phyloP scores from a whole-genome alignment of 2,329 filamentous ascomycete species.

The Corniculantispora saksenae region DNA sequence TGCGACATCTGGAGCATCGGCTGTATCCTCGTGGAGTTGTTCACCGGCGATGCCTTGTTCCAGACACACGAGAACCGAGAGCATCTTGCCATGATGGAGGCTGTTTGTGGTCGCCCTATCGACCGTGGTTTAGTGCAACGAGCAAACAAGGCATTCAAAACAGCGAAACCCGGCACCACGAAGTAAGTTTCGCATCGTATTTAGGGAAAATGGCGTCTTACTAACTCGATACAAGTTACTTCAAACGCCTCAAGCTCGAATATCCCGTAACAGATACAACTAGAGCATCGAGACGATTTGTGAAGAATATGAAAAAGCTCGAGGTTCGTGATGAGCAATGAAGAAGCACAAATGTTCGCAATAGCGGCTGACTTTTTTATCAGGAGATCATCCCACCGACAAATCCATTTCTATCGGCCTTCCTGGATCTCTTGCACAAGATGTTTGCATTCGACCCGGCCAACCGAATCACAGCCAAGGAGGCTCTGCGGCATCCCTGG shows the following conservation, averaged over 20 bases:
- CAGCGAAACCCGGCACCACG: conserved; percentile 8
- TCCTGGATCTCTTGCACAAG: conserved; percentile 59
- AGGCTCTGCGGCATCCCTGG: conserved; percentile 62
- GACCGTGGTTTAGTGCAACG: conserved; percentile 28
- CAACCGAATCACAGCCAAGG: conserved; percentile 60
- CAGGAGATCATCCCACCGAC: conserved; percentile 57
- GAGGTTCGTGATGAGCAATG: neutral
- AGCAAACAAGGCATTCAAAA: conserved; percentile 15
- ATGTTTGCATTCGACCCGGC: conserved; percentile 64
- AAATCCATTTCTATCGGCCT: conserved; percentile 54
- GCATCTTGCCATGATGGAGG: conserved; percentile 76
- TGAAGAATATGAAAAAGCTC: conserved; percentile 17
- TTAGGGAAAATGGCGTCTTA: no score
- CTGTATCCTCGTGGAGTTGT: conserved; percentile 72
- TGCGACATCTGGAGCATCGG: conserved; percentile 76
- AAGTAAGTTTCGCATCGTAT: conserved; percentile 5
- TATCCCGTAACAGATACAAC: conserved; percentile 15
- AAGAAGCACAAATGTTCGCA: no score
- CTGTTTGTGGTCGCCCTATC: conserved; percentile 61
- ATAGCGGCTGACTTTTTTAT: neutral
- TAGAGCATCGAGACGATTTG: conserved; percentile 14
- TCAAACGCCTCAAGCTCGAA: conserved; percentile 17
- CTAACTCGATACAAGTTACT: conserved; percentile 8
- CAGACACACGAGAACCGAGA: conserved; percentile 74
- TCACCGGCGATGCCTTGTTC: conserved; percentile 69